Evolutionary conservation across 441 rosid genomes (phyloP), one percentile per base, ranked within the genome.

Genomic region (Euphorbia corollata): DNA sequence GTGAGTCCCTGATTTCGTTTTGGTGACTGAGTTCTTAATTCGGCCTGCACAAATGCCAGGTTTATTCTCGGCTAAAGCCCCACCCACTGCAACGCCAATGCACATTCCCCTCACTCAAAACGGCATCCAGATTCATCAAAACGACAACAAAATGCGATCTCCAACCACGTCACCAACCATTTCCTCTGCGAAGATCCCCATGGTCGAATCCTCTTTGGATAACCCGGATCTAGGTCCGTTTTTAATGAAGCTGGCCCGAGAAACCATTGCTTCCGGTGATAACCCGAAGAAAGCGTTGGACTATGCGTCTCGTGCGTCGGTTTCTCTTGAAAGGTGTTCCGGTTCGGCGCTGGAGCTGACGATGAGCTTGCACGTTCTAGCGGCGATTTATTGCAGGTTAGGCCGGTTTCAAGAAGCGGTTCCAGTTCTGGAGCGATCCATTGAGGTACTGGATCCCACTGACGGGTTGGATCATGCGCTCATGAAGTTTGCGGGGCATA

Each of bases 301-400:
- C 63, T 84, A 71, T 59, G 88, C 86, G 4, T 66, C 71, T n/a
- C 78, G 82, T 30, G 86, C 86, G 10, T 68, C 80, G 15, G 65
- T 67, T 22, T 81, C 80, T 10, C 73, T 80, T 34, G 85, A 85
- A 67, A 61, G 67, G 34, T 70, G 64, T 18, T 68, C 81, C 36
- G 78, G 74, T 68, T 65, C 77, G 20, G 66, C 69, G 63, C 62
- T 74, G 80, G 87, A 84, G 74, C 72, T 80, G 68, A 78, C 77
- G 5, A 77, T 79, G 88, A 75, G 85, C 59, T 71, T 87, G 70
- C 90, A 83, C 59, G 84, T 82, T 11, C 18, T 80, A 61, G 88
- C 87, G 12, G 86, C 86, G n/a, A 77, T 82, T 10, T 78, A 80
- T 61, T 83, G 88, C 60, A 82, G 77, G 69, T 57, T 83, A 74